Evolutionary conservation across 192 early-diverging fungal species (phyloP).

Genomic region (Entomortierella parvispora): DNA sequence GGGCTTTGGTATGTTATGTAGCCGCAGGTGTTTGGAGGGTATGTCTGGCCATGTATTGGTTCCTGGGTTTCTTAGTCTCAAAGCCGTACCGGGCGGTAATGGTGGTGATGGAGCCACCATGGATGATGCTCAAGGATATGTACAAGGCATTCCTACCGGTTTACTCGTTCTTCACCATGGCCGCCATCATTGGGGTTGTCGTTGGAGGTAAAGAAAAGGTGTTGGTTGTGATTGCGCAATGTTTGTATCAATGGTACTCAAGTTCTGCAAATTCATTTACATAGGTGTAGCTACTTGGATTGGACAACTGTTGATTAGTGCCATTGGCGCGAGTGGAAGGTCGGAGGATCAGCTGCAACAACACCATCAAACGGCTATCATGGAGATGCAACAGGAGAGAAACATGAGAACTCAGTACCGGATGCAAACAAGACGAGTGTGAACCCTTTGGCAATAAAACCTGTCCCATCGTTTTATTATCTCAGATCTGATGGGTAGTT

Average conservation of each 20-base stretch:
- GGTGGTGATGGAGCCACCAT: constrained; percentile 16
- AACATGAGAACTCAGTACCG: too few relatives aligned
- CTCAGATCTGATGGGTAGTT: too few relatives aligned
- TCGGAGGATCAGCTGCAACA: neutral
- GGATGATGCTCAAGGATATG: constrained; percentile 21
- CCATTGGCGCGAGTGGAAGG: constrained; percentile 24
- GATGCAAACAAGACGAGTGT: too few relatives aligned
- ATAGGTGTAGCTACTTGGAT: constrained; percentile 36
- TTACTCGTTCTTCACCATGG: constrained; percentile 40
- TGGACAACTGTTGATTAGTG: constrained; percentile 32
- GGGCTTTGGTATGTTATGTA: too few relatives aligned
- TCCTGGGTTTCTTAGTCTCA: constrained; percentile 1
- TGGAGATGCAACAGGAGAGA: too few relatives aligned
- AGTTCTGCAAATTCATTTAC: neutral
- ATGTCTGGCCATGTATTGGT: too few relatives aligned
- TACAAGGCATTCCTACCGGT: constrained; percentile 41
- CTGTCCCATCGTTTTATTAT: too few relatives aligned
- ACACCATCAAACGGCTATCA: too few relatives aligned
- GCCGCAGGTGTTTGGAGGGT: too few relatives aligned
- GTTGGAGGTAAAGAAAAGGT: constrained; percentile 24
- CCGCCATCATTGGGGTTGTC: constrained; percentile 36
- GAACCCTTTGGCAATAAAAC: too few relatives aligned
- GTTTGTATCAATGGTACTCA: neutral
- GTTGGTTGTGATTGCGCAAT: neutral
- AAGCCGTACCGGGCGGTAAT: constrained; percentile 3